Conservation (phyloP, 1,284 basidiomycete species). For the Fistulinella cinereoalba region DNA sequence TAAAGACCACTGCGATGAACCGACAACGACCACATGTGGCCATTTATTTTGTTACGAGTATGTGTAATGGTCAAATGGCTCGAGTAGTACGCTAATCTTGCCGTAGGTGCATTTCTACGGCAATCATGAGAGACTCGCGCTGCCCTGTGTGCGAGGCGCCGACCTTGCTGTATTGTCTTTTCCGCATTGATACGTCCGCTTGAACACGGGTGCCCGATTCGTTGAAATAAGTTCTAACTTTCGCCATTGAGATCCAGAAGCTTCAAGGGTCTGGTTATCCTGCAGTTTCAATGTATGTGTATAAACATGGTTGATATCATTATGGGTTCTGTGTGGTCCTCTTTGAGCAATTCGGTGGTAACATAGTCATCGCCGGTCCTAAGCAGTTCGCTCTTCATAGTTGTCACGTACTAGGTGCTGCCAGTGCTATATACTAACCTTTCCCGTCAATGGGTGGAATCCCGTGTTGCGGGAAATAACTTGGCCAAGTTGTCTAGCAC, state of each 20-base stretch:
- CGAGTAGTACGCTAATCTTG: too few relatives aligned
- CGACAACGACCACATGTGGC: slow-evolving; percentile 36
- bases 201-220: slow-evolving; percentile 8
- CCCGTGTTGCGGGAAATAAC: too few relatives aligned
- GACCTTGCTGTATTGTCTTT: slow-evolving; percentile 32
- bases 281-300: slow-evolving; percentile 7
- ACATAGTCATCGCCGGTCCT: neutral
- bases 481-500: too few relatives aligned
- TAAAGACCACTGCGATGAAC: slow-evolving; percentile 32
- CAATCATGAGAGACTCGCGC: slow-evolving; percentile 29
- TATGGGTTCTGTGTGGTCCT: slow-evolving; percentile 2
- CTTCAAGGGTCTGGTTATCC: neutral
- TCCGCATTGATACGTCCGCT: slow-evolving; percentile 32
- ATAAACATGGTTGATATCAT: slow-evolving; percentile 5
- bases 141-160: slow-evolving; percentile 34
- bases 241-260: too few relatives aligned
- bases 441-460: too few relatives aligned
- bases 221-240: neutral
- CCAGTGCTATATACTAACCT: too few relatives aligned
- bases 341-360: neutral
- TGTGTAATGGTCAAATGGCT: slow-evolving; percentile 11
- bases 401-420: too few relatives aligned
- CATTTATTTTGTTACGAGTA: slow-evolving; percentile 35
- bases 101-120: slow-evolving; percentile 30
- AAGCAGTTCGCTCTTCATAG: too few relatives aligned